A percentile compares a stretch with the other conserved stretches of the same genome.
These are phyloP conservation scores for Penicillium herquei DNA, from an alignment of 495 filamentous ascomycete genomes.

Conservation along the genomic window DNA sequence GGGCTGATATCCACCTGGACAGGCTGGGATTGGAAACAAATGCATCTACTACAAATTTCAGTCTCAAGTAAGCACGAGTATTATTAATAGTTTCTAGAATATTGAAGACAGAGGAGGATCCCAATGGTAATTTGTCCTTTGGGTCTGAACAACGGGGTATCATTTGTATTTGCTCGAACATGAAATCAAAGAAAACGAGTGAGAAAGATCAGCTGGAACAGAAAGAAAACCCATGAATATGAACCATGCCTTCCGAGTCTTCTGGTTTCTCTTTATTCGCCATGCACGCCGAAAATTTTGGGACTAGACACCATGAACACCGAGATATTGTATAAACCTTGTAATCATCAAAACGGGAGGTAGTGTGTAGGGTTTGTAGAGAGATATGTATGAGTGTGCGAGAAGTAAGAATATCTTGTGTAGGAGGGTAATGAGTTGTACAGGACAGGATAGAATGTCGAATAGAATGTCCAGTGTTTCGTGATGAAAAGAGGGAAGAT, in stretches of 20 bases:
- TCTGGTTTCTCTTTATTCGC: conserved; percentile 5
- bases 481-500: background rate
- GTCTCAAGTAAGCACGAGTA: no score
- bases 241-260: conserved; percentile 1
- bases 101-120: background rate
- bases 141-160: conserved; percentile 22
- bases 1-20: background rate
- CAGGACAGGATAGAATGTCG: background rate
- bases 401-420: background rate
- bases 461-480: background rate
- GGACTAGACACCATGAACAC: background rate
- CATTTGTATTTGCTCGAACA: conserved; percentile 26
- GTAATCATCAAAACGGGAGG: background rate
- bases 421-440: background rate
- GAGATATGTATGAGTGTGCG: no score
- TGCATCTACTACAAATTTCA: no score
- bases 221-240: conserved; percentile 1
- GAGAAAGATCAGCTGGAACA: conserved; percentile 4
- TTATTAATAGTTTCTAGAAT: background rate
- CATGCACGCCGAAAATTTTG: conserved; percentile 18
- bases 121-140: background rate
- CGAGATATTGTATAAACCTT: no score
- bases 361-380: background rate
- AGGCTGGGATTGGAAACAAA: background rate
- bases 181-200: conserved; percentile 14